Percentiles rank a stretch among this genome's conserved stretches.
phyloP scores from a whole-genome alignment of 2,329 filamentous ascomycete species.

The Penicillium sp. region DNA sequence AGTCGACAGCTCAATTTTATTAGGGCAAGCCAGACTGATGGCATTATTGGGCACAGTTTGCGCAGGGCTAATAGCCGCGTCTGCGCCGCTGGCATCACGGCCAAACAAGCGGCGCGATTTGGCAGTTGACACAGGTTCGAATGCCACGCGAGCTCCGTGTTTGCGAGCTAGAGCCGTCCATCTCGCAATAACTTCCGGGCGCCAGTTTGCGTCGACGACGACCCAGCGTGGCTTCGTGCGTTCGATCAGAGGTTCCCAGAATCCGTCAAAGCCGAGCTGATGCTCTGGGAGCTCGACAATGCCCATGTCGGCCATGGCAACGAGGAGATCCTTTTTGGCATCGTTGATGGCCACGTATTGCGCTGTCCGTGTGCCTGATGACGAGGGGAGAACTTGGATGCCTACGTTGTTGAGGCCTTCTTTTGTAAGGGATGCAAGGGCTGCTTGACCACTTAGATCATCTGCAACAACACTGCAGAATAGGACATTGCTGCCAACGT shows the following conservation, averaged over 20 bases:
- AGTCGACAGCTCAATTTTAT: conserved; percentile 77
- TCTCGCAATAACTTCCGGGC: conserved; percentile 65
- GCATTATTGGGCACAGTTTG: conserved; percentile 64
- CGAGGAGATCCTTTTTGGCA: conserved; percentile 76
- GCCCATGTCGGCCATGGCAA: conserved; percentile 95
- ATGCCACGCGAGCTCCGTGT: conserved; percentile 68
- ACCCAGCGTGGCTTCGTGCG: conserved; percentile 72
- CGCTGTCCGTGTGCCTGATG: conserved; percentile 70
- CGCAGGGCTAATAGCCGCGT: conserved; percentile 40
- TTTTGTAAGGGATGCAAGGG: conserved; percentile 68
- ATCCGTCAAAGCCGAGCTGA: conserved; percentile 50
- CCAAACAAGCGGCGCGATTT: conserved; percentile 76
- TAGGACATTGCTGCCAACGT: conserved; percentile 68
- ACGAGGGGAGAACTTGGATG: conserved; percentile 63
- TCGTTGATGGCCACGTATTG: conserved; percentile 94
- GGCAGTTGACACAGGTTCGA: conserved; percentile 85
- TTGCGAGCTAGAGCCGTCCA: conserved; percentile 70
- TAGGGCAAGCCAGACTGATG: conserved; percentile 81
- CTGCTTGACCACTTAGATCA: conserved; percentile 76
- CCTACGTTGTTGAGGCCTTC: conserved; percentile 67
- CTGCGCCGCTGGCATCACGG: conserved; percentile 25
- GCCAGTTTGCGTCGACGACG: conserved; percentile 89
- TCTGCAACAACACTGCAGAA: conserved; percentile 83
- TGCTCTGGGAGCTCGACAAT: conserved; percentile 66
- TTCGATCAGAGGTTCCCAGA: conserved; percentile 68